Evolutionary conservation across 345 rosid species (phyloP), one percentile per base, ranked within the genome.

Genomic region (Lagerstroemia speciosa): DNA sequence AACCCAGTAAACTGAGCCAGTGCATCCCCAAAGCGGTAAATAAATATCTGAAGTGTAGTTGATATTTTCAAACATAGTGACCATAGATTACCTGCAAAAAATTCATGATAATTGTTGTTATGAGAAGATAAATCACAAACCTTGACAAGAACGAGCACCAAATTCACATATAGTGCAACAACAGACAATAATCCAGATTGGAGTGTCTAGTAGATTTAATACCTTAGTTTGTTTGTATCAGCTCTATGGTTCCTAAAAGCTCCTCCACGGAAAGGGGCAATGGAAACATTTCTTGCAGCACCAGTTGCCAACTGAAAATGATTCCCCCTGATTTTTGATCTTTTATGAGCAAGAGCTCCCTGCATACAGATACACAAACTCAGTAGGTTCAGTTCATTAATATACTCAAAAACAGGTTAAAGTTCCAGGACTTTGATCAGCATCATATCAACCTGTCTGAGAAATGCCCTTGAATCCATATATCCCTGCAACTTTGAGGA

Each of bases 271-370:
- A 78, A 33, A 33, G 84, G 82, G 78, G 76, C 78, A 84, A 69
- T 73, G 31, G 83, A 81, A 27, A 85, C 92, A 76, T 82, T 84
- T 71, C 70, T 68, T 48, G 93, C 92, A 82, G 68, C 72, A 60
- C 67, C 82, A 57, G 83, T 78, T 41, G 92, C 75, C 29, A 83
- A 68, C 69, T 87, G 90, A 77, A 93, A 90, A 36, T 78, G 90
- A 31, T 80, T 89, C 43, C 85, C 82, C 71, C 72, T 86, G 72
- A 86, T 84, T 75, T 73, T 83, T 65, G 92, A 80, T 83, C 97
- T 86, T 71, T 86, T 90, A 74, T 80, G 81, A 41, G 95, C 98
- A 72, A 90, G 79, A 68, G 80, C 83, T 8, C 93, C 97, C 96
- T 92, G 83, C 66, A 67, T 29, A 69, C 36, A 73, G 79, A 69